Conservation (phyloP, 768 basidiomycete species). For the Lenzites betulinus region DNA sequence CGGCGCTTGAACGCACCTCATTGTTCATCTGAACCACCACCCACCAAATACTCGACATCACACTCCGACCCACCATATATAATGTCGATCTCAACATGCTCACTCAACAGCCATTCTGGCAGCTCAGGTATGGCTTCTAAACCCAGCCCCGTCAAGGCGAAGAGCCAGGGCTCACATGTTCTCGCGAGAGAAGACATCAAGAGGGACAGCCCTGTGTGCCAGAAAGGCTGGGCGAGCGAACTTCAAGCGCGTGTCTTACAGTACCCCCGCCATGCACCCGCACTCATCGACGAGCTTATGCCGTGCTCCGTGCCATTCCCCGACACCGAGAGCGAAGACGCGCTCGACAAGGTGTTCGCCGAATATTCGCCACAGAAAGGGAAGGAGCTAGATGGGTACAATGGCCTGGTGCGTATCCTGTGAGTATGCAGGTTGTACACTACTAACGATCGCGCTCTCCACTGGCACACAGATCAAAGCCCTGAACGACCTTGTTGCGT, state of each 20-base stretch:
- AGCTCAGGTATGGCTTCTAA: not conserved
- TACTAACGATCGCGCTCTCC: not conserved
- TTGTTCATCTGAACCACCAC: slow-evolving; percentile 2
- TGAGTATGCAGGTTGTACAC: not conserved
- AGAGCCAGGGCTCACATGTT: not conserved
- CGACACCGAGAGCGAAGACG: not conserved
- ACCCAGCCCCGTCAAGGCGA: not conserved
- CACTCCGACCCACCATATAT: not conserved
- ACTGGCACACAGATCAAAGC: not conserved
- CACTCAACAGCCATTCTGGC: not conserved
- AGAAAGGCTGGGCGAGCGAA: not conserved
- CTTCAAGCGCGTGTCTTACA: not conserved
- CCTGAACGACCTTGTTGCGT: not conserved
- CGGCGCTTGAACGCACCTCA: slow-evolving; percentile 27
- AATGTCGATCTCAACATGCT: slow-evolving; percentile 6
- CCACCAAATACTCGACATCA: not conserved
- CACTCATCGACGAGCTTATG: not conserved
- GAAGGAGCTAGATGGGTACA: not conserved
- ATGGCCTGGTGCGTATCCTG: not conserved
- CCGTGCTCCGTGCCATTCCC: not conserved
- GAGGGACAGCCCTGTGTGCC: not conserved
- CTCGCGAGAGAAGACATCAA: not conserved
- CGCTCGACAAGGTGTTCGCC: not conserved
- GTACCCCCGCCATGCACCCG: not conserved
- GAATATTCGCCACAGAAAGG: not conserved